Percentiles rank a stretch among this genome's conserved stretches.
Evolutionary conservation across 2,329 filamentous ascomycete species (phyloP).

Genomic region (Fusarium tanahbumbuense): DNA sequence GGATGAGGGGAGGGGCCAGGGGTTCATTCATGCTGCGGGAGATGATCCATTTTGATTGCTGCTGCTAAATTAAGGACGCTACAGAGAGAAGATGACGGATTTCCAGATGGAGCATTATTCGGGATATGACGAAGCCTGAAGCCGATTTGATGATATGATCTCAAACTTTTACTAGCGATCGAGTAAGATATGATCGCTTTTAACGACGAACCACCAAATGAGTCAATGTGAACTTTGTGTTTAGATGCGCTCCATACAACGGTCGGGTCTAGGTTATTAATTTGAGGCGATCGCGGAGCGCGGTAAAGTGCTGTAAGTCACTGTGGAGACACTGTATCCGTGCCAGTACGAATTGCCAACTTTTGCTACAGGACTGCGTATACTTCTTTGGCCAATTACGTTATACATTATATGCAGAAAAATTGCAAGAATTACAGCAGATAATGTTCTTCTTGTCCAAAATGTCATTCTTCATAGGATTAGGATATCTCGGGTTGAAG

Average conservation of each 20-base stretch:
- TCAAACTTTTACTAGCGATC: background rate
- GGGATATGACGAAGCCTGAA: conserved; percentile 18
- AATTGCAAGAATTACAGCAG: background rate
- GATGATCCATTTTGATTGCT: conserved; percentile 12
- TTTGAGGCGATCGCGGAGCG: conserved; percentile 22
- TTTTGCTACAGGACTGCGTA: background rate
- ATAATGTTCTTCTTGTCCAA: too few relatives aligned
- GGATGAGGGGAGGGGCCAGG: background rate
- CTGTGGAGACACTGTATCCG: conserved; percentile 12
- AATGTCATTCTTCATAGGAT: background rate
- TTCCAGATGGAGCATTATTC: conserved; percentile 19
- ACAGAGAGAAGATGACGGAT: background rate
- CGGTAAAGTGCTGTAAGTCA: background rate
- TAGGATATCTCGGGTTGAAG: background rate
- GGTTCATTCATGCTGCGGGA: conserved; percentile 9
- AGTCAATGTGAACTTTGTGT: background rate
- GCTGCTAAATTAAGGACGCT: conserved; percentile 27
- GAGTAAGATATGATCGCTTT: background rate
- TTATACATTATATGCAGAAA: background rate
- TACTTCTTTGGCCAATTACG: background rate
- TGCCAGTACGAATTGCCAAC: background rate
- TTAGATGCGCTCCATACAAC: conserved; percentile 29
- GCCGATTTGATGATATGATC: background rate
- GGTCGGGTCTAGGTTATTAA: conserved; percentile 2
- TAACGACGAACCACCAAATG: conserved; percentile 2